A percentile compares a stretch with the other conserved stretches of the same genome.
Evolutionary conservation across 306 rosid genomes (phyloP).

Genomic region (Ormosia emarginata): DNA sequence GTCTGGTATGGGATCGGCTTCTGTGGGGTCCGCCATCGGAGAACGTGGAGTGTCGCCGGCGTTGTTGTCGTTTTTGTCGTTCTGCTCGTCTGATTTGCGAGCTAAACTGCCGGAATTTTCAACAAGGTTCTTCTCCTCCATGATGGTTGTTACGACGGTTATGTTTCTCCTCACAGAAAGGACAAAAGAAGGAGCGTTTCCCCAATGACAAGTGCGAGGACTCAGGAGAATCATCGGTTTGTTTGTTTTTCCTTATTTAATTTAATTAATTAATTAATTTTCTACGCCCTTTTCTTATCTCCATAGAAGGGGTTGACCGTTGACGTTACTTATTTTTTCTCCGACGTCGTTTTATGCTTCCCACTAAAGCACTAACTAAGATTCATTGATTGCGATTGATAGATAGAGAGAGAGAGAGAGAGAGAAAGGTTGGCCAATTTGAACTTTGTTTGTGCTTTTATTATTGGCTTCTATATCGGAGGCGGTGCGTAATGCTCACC

Average conservation of each 20-base stretch:
- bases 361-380: constrained; percentile 7
- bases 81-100: background rate
- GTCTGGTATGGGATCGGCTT: constrained; percentile 2
- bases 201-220: constrained; percentile 23
- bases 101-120: constrained; percentile 16
- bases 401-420: background rate
- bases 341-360: constrained; percentile 10
- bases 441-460: background rate
- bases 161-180: background rate
- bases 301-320: constrained; percentile 29
- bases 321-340: background rate
- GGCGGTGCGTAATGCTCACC: constrained; percentile 34
- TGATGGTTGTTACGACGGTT: constrained; percentile 30
- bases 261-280: background rate
- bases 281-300: background rate
- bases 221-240: constrained; percentile 35
- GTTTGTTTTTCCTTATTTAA: background rate
- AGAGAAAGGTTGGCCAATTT: too few species aligned
- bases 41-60: background rate
- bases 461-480: constrained; percentile 15
- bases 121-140: constrained; percentile 50
- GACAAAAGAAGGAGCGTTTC: constrained; percentile 15
- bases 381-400: constrained; percentile 5
- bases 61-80: background rate
- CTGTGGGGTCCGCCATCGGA: background rate